Conservation (phyloP, 805 yeast genomes). For the Zygotorulaspora danielsina region DNA sequence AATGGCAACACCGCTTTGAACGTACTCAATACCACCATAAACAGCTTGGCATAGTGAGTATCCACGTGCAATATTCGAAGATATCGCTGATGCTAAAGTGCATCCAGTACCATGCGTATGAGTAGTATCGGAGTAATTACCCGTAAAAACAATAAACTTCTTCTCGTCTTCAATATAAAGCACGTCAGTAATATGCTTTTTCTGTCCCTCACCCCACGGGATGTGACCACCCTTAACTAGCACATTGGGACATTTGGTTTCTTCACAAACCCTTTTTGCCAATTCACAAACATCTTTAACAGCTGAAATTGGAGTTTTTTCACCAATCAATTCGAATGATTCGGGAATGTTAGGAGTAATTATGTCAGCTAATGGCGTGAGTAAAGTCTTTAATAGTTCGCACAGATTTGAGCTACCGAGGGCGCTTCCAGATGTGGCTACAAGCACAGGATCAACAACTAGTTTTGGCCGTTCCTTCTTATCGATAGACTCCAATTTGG, state of each 20-base stretch:
- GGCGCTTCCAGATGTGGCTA: conserved; percentile 69
- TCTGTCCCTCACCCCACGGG: conserved; percentile 39
- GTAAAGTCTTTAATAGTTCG: conserved; percentile 41
- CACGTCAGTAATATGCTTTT: conserved; percentile 47
- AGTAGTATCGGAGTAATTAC: conserved; percentile 42
- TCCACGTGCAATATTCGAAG: conserved; percentile 66
- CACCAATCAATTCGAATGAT: conserved; percentile 43
- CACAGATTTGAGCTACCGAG: conserved; percentile 43
- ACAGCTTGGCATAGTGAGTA: conserved; percentile 46
- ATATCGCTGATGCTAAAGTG: conserved; percentile 75
- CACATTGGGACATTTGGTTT: conserved; percentile 47
- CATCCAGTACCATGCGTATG: conserved; percentile 91
- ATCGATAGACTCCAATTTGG: conserved; percentile 34
- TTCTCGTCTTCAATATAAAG: conserved; percentile 44
- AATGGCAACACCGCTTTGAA: conserved; percentile 57
- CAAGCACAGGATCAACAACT: conserved; percentile 80
- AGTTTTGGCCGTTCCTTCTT: conserved; percentile 38
- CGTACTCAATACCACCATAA: conserved; percentile 54
- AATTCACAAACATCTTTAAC: conserved; percentile 41
- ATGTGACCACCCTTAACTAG: conserved; percentile 80
- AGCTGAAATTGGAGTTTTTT: conserved; percentile 27
- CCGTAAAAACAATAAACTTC: conserved; percentile 42
- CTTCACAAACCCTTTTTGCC: conserved; percentile 39
- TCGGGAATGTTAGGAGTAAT: conserved; percentile 76
- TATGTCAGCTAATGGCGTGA: conserved; percentile 53